Base-by-base conservation (phyloP, 108 stramenopile species). In the Craspedostauros australis region DNA sequence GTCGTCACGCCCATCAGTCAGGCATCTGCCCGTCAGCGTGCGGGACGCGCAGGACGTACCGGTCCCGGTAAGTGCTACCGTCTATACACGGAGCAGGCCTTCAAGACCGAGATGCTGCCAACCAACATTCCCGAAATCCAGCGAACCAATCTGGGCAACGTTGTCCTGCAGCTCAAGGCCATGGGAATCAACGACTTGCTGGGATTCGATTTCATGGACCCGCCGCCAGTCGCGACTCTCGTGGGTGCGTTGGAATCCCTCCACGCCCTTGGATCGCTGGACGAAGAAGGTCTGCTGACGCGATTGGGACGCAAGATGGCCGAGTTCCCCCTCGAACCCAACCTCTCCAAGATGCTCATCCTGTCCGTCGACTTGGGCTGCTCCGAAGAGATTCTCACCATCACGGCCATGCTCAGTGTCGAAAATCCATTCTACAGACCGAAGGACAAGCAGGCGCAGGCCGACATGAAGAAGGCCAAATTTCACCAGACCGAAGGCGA, bases 191-290 rank as follows among this genome's bases (percentile, higher is more conserved):
- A 97, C 52, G 98, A 99, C 63, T 70, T 98, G 25, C 60, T 97
- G 4, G 93, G 92, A 12, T 99, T 99, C 63, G 96, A 97, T 71
- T 99, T 98, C 57, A 99, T 99, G 96, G 97, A 98, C 62, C 95
- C 96, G 14, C 98, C 98, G 3, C 93, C 98, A 6, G 89, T 95
- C 9, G 95, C 95, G 20, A 96, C 96, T 5, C 64, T 99, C 59
- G 87, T 96, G 7, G 92, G 91, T 26, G 97, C 97, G n/a, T 75
- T 99, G 65, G 96, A 99, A 57, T 69, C 80, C 14, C 80, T 99
- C 0, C 86, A 95, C 58, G 94, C 95, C 5, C 75, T 97, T 4
- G 98, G 98, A 18, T 96, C 98, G 3, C 70, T 99, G 8, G 98
- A 99, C 61, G 96, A 99, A 27, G 98, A 99, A 64, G 98, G 98